Evolutionary conservation across 495 filamentous ascomycete species (phyloP), one percentile per base, ranked within the genome.

Genomic region (Neurospora sp.): DNA sequence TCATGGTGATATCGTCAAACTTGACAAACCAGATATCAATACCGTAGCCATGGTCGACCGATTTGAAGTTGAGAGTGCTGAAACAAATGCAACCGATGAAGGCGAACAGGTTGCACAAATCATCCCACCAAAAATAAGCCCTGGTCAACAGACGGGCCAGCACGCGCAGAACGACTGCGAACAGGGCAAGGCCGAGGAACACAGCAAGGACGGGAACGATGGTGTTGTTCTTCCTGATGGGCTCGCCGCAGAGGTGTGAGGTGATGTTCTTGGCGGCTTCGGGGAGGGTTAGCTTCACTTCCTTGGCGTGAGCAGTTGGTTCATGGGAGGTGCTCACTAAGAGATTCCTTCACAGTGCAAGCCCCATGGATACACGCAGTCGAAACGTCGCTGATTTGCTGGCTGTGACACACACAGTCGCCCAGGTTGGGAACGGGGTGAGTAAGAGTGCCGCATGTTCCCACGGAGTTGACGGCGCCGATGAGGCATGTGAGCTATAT

Each of bases 21-120:
- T 84, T 80, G 23, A 88, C 76, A 12, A 81, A 79, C 85, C 85
- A 88, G 39, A 86, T 82, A 73, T 88, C 84, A 44, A 74, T 81
- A 1, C 85, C 83, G 12, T 85, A 75, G 9, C 86, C 85, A 44
- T 77, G 71, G 31, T 81, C 69, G n/a, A 81, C 81, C 76, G 82
- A 81, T 84, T 66, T 23, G 62, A 78, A 44, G 35, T 74, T 75
- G 35, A 79, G 20, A 16, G n/a, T 69, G 1, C 75, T 75, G 41
- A 75, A 77, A n/a, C 54, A 16, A 3, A 78, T 69, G 54, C 74
- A 73, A n/a, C 74, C 74, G 11, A 59, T 75, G 66, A 81, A 75
- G 39, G 69, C 79, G 27, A 78, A 75, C 18, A 79, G 46, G 77
- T 78, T 78, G 76, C 59, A 75, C 66, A 78, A 54, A 71, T 81